Evolutionary conservation across 2,329 filamentous ascomycete genomes (phyloP), one percentile per base, ranked within the genome.

Genomic region (Plectosphaerella cucumerina): DNA sequence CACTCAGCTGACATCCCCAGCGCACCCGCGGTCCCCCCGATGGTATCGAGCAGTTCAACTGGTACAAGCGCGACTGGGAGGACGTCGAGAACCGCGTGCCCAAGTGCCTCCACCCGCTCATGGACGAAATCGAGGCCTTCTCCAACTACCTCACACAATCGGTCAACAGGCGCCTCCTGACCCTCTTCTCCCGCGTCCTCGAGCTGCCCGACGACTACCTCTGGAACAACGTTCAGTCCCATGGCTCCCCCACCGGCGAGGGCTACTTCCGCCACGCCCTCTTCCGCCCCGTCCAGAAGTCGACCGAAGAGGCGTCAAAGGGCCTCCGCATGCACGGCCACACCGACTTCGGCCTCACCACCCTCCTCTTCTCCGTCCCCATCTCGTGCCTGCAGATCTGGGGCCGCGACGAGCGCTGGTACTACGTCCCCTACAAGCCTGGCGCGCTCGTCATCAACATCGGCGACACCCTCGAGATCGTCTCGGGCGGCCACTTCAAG

Each of bases 21-120:
- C 71, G 74, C 44, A 60, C 71, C 37, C 68, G 65, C 2, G 74
- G 71, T 2, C 58, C 65, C 12, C 59, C 67, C 15, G 76, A 78
- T 56, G 75, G 75, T 3, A 78, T 78, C 49, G 76, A 80, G 55
- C 76, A 79, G 53, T 80, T 78, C 62, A 79, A 79, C 62, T 78
- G 71, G 69, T 79, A 78, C 62, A 70, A 66, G 21, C 60, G 60
- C 1, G 74, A 78, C 44, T 77, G 71, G 69, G 62, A 70, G 52
- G 62, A 72, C 51, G 55, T 62, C 20, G 59, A 68, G 45, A 42
- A 42, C 39, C 78, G 71, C 8, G 63, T 70, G 1, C 76, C 76
- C 1, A 66, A 53, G n/a, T 78, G 74, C 60, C 79, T 39, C 50
- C 62, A 47, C 60, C 70, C 31, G 0, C 65, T 75, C 48, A 63